These are phyloP conservation scores for Grigorovia humatica DNA, from an alignment of 805 yeast genomes.

Conservation along the genomic window DNA sequence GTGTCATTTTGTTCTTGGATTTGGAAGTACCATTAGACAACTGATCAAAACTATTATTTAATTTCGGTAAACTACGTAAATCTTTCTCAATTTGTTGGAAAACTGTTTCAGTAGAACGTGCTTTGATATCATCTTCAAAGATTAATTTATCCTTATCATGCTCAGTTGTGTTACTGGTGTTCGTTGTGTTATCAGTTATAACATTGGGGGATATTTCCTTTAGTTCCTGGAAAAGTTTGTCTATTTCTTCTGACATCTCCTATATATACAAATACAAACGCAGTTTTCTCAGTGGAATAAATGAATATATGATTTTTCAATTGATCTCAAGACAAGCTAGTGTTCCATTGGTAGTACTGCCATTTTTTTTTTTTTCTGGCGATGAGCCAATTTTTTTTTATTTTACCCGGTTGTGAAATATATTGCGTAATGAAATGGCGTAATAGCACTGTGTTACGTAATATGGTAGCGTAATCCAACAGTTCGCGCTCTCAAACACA, in stretches of 20 bases:
- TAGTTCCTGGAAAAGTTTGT: background rate
- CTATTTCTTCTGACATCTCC: background rate
- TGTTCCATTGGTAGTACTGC: too few relatives aligned
- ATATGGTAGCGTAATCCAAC: too few relatives aligned
- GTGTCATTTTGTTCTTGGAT: too few relatives aligned
- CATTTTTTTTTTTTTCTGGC: too few relatives aligned
- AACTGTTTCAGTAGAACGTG: conserved; percentile 12
- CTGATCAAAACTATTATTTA: conserved; percentile 22
- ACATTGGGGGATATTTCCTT: background rate
- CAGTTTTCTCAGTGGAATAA: too few relatives aligned
- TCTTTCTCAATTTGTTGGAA: conserved; percentile 23
- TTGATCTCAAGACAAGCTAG: too few relatives aligned
- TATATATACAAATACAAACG: too few relatives aligned
- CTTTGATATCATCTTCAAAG: conserved; percentile 9
- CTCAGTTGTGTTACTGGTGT: background rate
- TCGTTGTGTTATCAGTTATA: background rate
- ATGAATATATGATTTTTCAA: background rate
- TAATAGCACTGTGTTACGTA: too few relatives aligned
- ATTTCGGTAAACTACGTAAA: conserved; percentile 21
- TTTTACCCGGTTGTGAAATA: background rate
- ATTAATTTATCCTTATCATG: conserved; percentile 8
- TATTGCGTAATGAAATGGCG: too few relatives aligned
- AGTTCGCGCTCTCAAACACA: too few relatives aligned
- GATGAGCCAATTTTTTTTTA: background rate
- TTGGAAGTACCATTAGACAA: conserved; percentile 9